phyloP scores from a whole-genome alignment of 2,329 filamentous ascomycete genomes.

The Calonectria honghensis region DNA sequence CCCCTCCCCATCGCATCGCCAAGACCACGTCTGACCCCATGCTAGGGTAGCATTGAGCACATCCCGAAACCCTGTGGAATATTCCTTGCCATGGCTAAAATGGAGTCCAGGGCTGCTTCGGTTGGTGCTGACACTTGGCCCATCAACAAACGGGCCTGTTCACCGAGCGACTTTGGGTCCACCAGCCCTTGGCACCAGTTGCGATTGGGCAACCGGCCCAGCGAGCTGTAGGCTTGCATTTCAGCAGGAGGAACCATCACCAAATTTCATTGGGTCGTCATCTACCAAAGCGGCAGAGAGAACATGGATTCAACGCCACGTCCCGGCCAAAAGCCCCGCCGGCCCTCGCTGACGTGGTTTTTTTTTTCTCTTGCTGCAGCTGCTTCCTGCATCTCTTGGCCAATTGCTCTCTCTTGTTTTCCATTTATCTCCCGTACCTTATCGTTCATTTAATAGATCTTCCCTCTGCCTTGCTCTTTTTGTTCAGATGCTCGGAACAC shows the following conservation, averaged over 20 bases:
- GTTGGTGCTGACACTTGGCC: background rate
- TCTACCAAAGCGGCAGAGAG: background rate
- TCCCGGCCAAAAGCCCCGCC: conserved; percentile 13
- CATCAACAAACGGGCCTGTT: background rate
- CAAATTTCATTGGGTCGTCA: conserved; percentile 12
- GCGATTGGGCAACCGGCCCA: conserved; percentile 1
- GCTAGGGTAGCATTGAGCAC: background rate
- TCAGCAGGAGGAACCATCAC: conserved; percentile 25
- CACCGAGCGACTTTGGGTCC: conserved; percentile 23
- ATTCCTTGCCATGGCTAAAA: background rate
- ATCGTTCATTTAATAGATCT: conserved; percentile 15
- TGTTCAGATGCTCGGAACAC: conserved; percentile 3
- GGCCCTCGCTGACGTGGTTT: conserved; percentile 19
- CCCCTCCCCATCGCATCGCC: background rate
- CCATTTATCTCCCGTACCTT: background rate
- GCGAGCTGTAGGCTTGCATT: conserved; percentile 14
- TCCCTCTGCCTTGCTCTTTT: background rate
- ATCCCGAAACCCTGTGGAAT: conserved; percentile 5
- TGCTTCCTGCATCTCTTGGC: background rate
- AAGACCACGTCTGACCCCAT: background rate
- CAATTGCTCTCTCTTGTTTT: conserved; percentile 3
- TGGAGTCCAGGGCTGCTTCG: background rate
- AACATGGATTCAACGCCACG: conserved; percentile 23
- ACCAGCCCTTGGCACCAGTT: conserved; percentile 1
- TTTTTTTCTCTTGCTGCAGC: conserved; percentile 7